Conservation (phyloP, 2,329 filamentous ascomycete genomes). For the Teratosphaeria viscida region DNA sequence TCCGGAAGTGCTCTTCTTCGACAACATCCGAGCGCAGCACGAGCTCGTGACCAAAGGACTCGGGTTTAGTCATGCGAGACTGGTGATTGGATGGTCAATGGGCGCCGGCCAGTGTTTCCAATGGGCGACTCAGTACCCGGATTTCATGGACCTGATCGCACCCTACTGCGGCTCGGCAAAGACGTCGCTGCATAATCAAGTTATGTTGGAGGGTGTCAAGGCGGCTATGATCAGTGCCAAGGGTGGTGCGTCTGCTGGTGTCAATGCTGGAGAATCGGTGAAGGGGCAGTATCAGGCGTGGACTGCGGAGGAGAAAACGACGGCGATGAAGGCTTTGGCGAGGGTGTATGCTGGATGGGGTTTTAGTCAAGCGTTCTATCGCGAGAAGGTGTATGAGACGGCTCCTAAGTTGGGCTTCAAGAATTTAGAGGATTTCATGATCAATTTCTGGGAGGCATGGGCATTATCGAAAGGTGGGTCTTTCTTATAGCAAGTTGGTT, state of each 20-base stretch:
- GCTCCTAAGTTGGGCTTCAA: slow-evolving; percentile 49
- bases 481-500: background rate
- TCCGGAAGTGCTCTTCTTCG: slow-evolving; percentile 53
- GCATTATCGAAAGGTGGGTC: slow-evolving; percentile 50
- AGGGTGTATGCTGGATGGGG: slow-evolving; percentile 70
- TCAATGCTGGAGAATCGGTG: slow-evolving; percentile 37
- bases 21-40: slow-evolving; percentile 59
- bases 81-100: slow-evolving; percentile 63
- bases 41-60: slow-evolving; percentile 54
- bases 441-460: slow-evolving; percentile 67
- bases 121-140: slow-evolving; percentile 27
- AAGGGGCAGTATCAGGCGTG: slow-evolving; percentile 20
- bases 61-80: slow-evolving; percentile 48
- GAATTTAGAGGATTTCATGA: slow-evolving; percentile 62
- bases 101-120: slow-evolving; percentile 50
- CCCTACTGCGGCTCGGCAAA: slow-evolving; percentile 58
- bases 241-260: slow-evolving; percentile 42
- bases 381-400: slow-evolving; percentile 57
- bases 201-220: slow-evolving; percentile 57
- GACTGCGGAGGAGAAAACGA: slow-evolving; percentile 41
- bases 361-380: slow-evolving; percentile 69
- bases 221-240: slow-evolving; percentile 49
- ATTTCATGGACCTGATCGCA: slow-evolving; percentile 49
- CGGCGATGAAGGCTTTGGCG: slow-evolving; percentile 56
- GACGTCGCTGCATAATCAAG: slow-evolving; percentile 57